These are phyloP conservation scores for Fusarium pininemorale DNA, from an alignment of 2,329 filamentous ascomycete species.

Conservation along the genomic window DNA sequence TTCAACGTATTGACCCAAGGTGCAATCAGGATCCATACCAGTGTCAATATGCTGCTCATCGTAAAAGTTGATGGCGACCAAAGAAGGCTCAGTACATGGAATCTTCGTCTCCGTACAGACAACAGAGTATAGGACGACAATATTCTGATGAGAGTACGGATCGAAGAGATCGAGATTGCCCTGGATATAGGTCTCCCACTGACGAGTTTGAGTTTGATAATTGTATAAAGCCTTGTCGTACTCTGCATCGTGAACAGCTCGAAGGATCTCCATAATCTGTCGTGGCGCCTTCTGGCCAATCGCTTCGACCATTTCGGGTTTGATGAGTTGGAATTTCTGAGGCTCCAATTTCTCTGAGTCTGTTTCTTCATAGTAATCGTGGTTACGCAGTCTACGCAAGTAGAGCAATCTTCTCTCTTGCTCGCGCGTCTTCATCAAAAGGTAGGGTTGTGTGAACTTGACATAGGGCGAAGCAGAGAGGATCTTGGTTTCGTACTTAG, in stretches of 20 bases:
- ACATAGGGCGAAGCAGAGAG: constrained; percentile 96
- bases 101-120: constrained; percentile 95
- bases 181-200: constrained; percentile 95
- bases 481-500: constrained; percentile 91
- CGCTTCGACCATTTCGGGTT: constrained; percentile 93
- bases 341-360: constrained; percentile 70
- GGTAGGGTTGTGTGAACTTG: constrained; percentile 91
- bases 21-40: constrained; percentile 84
- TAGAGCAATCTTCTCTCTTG: constrained; percentile 87
- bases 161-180: constrained; percentile 91
- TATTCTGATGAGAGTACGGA: constrained; percentile 94
- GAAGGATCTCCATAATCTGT: constrained; percentile 91
- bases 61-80: constrained; percentile 93
- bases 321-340: constrained; percentile 87
- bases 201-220: constrained; percentile 91
- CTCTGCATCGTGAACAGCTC: constrained; percentile 94
- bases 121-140: constrained; percentile 91
- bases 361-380: constrained; percentile 68
- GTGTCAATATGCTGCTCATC: constrained; percentile 84
- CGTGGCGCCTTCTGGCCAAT: constrained; percentile 81
- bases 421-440: constrained; percentile 90
- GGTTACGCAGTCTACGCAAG: constrained; percentile 83
- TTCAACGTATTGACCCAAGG: constrained; percentile 93
- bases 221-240: constrained; percentile 95
- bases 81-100: constrained; percentile 88